These are phyloP conservation scores for Sporothrix mexicana DNA, from an alignment of 2,329 filamentous ascomycete genomes.

Conservation along the genomic window DNA sequence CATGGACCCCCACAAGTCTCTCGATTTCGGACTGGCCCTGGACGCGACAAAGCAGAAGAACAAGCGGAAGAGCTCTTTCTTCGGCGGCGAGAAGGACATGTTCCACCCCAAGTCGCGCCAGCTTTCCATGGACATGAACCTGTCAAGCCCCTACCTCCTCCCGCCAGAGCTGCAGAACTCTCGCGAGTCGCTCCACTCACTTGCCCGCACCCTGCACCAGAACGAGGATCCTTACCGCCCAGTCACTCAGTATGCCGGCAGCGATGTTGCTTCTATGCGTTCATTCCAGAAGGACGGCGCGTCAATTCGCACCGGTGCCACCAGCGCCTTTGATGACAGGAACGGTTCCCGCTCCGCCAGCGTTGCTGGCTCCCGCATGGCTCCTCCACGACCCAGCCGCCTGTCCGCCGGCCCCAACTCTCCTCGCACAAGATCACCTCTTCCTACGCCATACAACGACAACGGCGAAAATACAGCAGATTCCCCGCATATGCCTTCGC, in stretches of 20 bases:
- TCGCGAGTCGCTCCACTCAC: conserved; percentile 82
- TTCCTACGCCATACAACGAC: conserved; percentile 43
- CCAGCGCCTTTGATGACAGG: conserved; percentile 39
- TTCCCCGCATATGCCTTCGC: conserved; percentile 27
- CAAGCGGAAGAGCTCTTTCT: conserved; percentile 55
- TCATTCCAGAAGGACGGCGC: conserved; percentile 56
- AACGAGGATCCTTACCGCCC: conserved; percentile 85
- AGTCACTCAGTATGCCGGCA: conserved; percentile 61
- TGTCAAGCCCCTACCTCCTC: conserved; percentile 90
- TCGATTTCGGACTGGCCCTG: conserved; percentile 86
- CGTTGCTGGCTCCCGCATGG: conserved; percentile 40
- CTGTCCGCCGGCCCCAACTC: conserved; percentile 54
- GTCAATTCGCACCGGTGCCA: conserved; percentile 54
- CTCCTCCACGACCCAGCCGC: conserved; percentile 41
- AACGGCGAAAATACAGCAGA: not conserved
- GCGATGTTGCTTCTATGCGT: conserved; percentile 62
- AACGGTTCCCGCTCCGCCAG: conserved; percentile 36
- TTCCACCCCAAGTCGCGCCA: conserved; percentile 57
- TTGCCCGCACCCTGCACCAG: conserved; percentile 75
- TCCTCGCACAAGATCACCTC: conserved; percentile 49
- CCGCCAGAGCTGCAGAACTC: conserved; percentile 80
- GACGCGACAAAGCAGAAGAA: conserved; percentile 41
- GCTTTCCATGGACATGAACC: conserved; percentile 74
- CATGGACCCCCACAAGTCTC: conserved; percentile 83
- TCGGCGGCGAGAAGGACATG: conserved; percentile 61